These are phyloP conservation scores for Cercospora zeae-maydis DNA, from an alignment of 2,329 filamentous ascomycete genomes.

Conservation along the genomic window DNA sequence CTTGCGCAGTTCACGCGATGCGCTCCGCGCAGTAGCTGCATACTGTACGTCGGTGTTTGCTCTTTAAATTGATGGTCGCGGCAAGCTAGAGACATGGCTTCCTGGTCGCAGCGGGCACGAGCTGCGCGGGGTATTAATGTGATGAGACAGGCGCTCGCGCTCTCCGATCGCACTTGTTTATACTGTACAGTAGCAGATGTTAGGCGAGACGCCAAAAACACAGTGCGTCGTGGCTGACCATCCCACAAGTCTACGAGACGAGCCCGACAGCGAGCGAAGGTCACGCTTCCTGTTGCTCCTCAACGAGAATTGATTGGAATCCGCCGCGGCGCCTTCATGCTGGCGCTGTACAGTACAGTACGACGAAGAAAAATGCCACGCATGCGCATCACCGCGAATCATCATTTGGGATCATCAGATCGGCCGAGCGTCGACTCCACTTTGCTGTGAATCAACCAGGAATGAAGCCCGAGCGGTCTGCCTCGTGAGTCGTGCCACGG, in stretches of 20 bases:
- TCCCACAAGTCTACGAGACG: neutral
- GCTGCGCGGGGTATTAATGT: neutral
- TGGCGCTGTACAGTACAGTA: neutral
- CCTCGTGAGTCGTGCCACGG: neutral
- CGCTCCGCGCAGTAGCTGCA: neutral
- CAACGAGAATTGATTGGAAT: neutral
- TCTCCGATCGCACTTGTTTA: neutral
- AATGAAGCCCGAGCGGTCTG: neutral
- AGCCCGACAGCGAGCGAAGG: neutral
- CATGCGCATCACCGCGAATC: neutral
- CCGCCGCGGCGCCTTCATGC: neutral
- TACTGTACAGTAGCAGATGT: too few species aligned
- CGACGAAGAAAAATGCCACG: neutral
- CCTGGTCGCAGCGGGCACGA: neutral
- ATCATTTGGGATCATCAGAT: neutral
- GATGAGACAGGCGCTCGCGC: neutral
- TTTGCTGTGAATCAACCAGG: neutral
- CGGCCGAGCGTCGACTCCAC: neutral
- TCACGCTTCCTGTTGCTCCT: neutral
- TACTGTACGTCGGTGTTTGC: constrained; percentile 4
- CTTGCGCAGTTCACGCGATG: neutral
- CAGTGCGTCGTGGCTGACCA: too few species aligned
- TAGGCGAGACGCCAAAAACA: too few species aligned
- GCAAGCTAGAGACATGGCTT: neutral
- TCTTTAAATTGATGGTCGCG: neutral